A percentile compares a stretch with the other conserved stretches of the same genome.
phyloP scores from a whole-genome alignment of 805 yeast species.

The Lachancea sp. region DNA sequence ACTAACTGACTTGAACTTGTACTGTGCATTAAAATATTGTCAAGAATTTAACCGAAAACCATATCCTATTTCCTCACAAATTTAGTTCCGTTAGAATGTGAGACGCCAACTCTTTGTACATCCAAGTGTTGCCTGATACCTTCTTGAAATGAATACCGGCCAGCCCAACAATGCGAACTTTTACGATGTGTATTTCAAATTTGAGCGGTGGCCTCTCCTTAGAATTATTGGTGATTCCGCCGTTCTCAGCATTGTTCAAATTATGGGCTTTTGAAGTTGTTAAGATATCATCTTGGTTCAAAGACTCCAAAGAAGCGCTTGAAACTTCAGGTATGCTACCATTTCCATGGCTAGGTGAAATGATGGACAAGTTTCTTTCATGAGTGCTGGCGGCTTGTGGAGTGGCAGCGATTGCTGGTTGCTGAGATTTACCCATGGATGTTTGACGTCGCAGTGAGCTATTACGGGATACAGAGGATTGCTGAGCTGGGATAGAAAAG shows the following conservation, averaged over 20 bases:
- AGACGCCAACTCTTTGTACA: conserved; percentile 84
- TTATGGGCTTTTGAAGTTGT: conserved; percentile 55
- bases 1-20: too few relatives aligned
- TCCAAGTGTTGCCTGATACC: conserved; percentile 90
- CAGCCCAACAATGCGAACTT: conserved; percentile 82
- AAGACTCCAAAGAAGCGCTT: conserved; percentile 31
- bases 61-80: conserved; percentile 33
- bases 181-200: conserved; percentile 87
- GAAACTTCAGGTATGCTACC: conserved; percentile 26
- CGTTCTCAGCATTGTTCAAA: conserved; percentile 44
- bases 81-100: conserved; percentile 70
- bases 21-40: too few relatives aligned
- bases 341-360: conserved; percentile 26
- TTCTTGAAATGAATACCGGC: conserved; percentile 95
- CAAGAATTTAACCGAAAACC: not conserved
- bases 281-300: conserved; percentile 35
- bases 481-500: conserved; percentile 11
- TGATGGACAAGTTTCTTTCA: conserved; percentile 23
- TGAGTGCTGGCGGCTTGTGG: conserved; percentile 41
- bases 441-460: conserved; percentile 36
- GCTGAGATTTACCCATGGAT: conserved; percentile 19
- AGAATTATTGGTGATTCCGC: conserved; percentile 17
- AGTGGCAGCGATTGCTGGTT: conserved; percentile 46
- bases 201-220: conserved; percentile 57
- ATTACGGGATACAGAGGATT: conserved; percentile 17